Conservation (phyloP, 139 green algal species). For the Tetraselmis chui region DNA sequence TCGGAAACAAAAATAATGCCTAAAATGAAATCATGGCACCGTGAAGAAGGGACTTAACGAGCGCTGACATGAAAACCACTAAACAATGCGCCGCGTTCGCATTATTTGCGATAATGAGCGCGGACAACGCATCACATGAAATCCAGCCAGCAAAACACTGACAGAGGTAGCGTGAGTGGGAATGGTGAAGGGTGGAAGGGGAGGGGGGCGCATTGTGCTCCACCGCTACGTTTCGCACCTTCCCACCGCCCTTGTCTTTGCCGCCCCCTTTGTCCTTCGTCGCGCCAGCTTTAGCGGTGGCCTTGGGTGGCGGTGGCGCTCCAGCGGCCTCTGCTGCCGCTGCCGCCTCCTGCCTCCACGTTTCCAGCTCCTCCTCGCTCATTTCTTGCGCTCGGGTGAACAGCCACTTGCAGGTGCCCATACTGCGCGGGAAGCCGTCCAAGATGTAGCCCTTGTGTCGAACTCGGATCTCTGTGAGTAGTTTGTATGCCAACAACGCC, state of each 20-base stretch:
- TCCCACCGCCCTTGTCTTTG: neutral
- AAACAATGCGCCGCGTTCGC: too few relatives aligned
- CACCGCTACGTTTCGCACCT: too few relatives aligned
- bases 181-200: too few relatives aligned
- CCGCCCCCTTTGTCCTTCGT: neutral
- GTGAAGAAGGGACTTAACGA: too few relatives aligned
- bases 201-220: too few relatives aligned
- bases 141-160: too few relatives aligned
- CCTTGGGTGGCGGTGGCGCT: neutral
- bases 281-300: neutral
- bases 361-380: neutral
- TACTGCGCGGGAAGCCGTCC: neutral
- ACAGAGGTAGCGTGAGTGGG: too few relatives aligned
- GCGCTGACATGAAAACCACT: too few relatives aligned
- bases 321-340: neutral
- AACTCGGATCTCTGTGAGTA: neutral
- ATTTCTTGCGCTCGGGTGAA: neutral
- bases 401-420: neutral
- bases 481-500: neutral
- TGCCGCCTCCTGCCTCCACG: neutral
- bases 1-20: too few relatives aligned
- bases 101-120: too few relatives aligned
- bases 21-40: too few relatives aligned
- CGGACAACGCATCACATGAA: too few relatives aligned
- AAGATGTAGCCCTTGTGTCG: neutral